Evolutionary conservation across 2,329 filamentous ascomycete genomes (phyloP).

Genomic region (Microsporum audouinii): DNA sequence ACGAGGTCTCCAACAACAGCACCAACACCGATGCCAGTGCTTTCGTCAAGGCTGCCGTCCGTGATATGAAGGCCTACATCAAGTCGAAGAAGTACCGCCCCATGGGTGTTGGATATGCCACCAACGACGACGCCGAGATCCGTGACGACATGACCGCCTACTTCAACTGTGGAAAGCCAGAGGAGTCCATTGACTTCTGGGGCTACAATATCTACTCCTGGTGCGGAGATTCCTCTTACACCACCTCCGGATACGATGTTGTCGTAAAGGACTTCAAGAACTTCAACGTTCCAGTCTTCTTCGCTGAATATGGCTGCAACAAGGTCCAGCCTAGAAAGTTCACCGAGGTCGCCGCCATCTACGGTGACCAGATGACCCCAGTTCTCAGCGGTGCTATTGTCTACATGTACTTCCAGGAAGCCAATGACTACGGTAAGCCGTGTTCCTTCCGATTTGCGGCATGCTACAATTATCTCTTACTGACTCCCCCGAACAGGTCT

Average conservation of each 20-base stretch:
- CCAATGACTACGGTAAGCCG: conserved; percentile 68
- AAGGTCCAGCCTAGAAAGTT: conserved; percentile 60
- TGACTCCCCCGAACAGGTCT: conserved; percentile 20
- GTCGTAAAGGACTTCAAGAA: conserved; percentile 76
- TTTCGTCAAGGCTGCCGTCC: conserved; percentile 94
- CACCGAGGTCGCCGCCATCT: conserved; percentile 74
- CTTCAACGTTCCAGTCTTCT: conserved; percentile 93
- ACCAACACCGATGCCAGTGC: conserved; percentile 86
- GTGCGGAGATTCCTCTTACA: conserved; percentile 77
- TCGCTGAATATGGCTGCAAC: conserved; percentile 98
- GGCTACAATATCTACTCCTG: conserved; percentile 99
- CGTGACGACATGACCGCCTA: conserved; percentile 74
- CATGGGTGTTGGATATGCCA: conserved; percentile 88
- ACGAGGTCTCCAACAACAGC: conserved; percentile 82
- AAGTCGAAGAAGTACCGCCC: conserved; percentile 61
- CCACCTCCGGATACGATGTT: conserved; percentile 64
- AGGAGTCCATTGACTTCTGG: conserved; percentile 81
- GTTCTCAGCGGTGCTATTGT: conserved; percentile 96
- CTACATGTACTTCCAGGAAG: conserved; percentile 96
- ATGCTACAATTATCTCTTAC: conserved; percentile 4
- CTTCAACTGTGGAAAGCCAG: conserved; percentile 66
- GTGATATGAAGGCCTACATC: conserved; percentile 93
- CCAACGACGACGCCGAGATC: conserved; percentile 80
- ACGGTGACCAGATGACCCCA: conserved; percentile 63
- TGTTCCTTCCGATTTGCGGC: neutral